Base-by-base conservation (phyloP, 352 stramenopile species). In the Plasmopara muralis region DNA sequence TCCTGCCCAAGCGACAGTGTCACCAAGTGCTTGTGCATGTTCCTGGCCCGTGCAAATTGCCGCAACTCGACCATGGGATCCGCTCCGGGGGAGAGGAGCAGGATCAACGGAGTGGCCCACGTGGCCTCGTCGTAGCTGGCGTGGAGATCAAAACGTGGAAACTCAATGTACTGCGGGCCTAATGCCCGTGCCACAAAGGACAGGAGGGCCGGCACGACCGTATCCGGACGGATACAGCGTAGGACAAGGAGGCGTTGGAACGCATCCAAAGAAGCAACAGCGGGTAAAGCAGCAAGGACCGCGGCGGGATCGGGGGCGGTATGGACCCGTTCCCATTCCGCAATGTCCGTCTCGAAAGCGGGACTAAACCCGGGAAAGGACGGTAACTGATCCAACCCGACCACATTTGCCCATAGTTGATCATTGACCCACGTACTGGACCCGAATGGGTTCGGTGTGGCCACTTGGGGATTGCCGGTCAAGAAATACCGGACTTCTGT, bases 1-100 rank as follows among this genome's bases (percentile, higher is more conserved):
- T 93, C 94, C 60, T 98, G 94, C 13, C 94, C 94, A 7, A 98
- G 68, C 15, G 88, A 97, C 45, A 98, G 97, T 0, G 86, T 86
- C 9, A 96, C 74, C 33, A 97, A 85, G 45, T 97, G 96, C 53
- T 96, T 95, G 43, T 68, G 85, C 50, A 98, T 97, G 7, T 88
- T 83, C 16, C 96, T 50, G 51, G 97, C 88, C 3, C 85, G 80
- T 0, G 94, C 94, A 3, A 98, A 64, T 55, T 96, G 94, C 6
- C 97, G 68, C 12, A 98, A 61, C 63, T 97, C 92, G 0, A 79
- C 88, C 89, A 98, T 98, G 4, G 95, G 93, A 50, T 98, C 94
- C 6, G 94, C 89, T 25, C 94, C 94, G 2, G 92, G 90, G 6
- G 92, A 97, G 14, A 98, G 72, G 40, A 98, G 86, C 64, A 98